Evolutionary conservation across 305 asterid species (phyloP), one percentile per base, ranked within the genome.

Genomic region (Fraxinus ornus): DNA sequence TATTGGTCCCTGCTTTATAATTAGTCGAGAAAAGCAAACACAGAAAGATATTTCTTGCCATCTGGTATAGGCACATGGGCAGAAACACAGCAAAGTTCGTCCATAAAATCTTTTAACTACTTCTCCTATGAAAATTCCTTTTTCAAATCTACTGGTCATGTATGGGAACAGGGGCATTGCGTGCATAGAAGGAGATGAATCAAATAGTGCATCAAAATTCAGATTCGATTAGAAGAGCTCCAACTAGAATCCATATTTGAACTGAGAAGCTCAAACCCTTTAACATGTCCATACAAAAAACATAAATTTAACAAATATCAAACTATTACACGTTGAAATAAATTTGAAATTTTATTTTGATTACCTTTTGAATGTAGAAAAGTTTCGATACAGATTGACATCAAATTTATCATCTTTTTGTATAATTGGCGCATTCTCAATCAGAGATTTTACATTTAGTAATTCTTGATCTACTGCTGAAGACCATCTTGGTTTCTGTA

Each of bases 311-410:
- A n/a, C 70, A 75, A 47, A 60, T 3, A 77, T 24, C 76, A 78
- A 3, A 60, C 28, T 32, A 81, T 49, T 30, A 37, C 47, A 76
- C 19, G 41, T 19, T 7, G 55, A 33, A 73, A 8, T 64, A 28
- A 60, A 28, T 2, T 68, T 24, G 33, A 39, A 64, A 33, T 62
- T 35, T 2, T 17, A 68, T 75, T 79, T 80, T 71, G 39, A 77
- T 85, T 87, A 92, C 99, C 99, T 92, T 87, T 83, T 87, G 84
- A 95, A 95, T 83, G 85, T 90, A 26, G 98, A 94, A 76, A 92
- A 83, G 79, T 94, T 95, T 44, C 96, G 89, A 79, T 86, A 95
- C 87, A 95, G 81, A 80, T 82, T 87, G 49, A 91, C 91, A 85
- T 89, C 88, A 77, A 92, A 83, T 81, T 85, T 84, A 81, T 90